phyloP scores from a whole-genome alignment of 2,329 filamentous ascomycete species.

The Teratosphaeriaceae sp. region DNA sequence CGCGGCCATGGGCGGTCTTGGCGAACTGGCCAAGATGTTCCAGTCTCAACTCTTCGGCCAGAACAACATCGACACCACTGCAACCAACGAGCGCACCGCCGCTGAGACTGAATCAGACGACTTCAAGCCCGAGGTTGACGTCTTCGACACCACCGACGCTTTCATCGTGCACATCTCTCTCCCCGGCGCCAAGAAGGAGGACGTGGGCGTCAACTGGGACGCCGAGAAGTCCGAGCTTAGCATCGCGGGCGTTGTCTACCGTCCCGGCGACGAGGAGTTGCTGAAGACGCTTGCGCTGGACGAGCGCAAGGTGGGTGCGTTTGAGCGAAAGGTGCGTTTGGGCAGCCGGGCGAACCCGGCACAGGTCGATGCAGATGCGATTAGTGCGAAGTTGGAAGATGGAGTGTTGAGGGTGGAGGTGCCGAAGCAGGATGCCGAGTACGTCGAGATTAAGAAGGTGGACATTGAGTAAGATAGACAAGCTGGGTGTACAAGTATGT shows the following conservation, averaged over 20 bases:
- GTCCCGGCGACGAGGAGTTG: slow-evolving; percentile 65
- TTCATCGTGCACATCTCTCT: slow-evolving; percentile 68
- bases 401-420: slow-evolving; percentile 71
- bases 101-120: slow-evolving; percentile 38
- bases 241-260: slow-evolving; percentile 65
- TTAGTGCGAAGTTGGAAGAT: slow-evolving; percentile 71
- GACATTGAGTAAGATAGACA: slow-evolving; percentile 29
- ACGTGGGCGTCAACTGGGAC: slow-evolving; percentile 71
- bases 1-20: slow-evolving; percentile 18
- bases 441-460: slow-evolving; percentile 48
- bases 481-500: neutral
- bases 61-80: slow-evolving; percentile 17
- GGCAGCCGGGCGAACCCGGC: slow-evolving; percentile 49
- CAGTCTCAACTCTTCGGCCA: slow-evolving; percentile 33
- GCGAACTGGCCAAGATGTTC: slow-evolving; percentile 28
- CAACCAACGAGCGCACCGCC: slow-evolving; percentile 17
- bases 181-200: slow-evolving; percentile 72
- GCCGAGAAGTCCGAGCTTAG: slow-evolving; percentile 58
- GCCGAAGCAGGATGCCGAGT: slow-evolving; percentile 59
- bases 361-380: slow-evolving; percentile 58
- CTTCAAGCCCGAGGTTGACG: slow-evolving; percentile 63
- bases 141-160: slow-evolving; percentile 61
- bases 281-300: slow-evolving; percentile 56
- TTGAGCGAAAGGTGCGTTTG: slow-evolving; percentile 63
- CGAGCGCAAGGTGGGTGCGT: slow-evolving; percentile 67